These are phyloP conservation scores for Silene conica DNA, from an alignment of 148 eudicot species.

Conservation along the genomic window DNA sequence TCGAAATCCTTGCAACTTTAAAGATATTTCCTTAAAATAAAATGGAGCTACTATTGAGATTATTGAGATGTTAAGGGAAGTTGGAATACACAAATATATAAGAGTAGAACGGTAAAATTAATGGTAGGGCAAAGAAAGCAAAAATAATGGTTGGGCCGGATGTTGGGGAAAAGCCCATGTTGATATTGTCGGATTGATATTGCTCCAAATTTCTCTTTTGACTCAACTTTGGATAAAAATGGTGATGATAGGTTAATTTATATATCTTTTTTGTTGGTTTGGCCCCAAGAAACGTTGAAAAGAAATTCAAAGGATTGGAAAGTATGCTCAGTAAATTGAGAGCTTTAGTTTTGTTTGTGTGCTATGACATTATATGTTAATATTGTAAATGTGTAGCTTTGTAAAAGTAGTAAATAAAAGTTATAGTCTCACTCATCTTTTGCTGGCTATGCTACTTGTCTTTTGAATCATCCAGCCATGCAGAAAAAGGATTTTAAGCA, in stretches of 20 bases:
- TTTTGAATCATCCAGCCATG: constrained; percentile 21
- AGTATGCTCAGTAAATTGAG: constrained; percentile 15
- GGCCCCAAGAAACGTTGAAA: constrained; percentile 23
- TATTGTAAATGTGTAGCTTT: constrained; percentile 18
- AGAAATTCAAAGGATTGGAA: constrained; percentile 26
- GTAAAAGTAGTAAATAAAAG: constrained; percentile 28
- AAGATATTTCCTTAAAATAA: not conserved
- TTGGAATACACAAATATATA: constrained; percentile 15
- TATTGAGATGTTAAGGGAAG: not conserved
- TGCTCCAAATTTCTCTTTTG: constrained; percentile 30
- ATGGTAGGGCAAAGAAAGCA: constrained; percentile 1
- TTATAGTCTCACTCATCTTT: constrained; percentile 7
- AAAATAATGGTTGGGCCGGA: constrained; percentile 16
- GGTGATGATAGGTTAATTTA: constrained; percentile 10
- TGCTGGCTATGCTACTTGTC: not conserved
- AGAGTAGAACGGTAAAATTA: constrained; percentile 8
- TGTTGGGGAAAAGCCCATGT: constrained; percentile 21
- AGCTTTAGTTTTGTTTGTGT: constrained; percentile 24
- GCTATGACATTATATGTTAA: not conserved
- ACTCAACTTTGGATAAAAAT: constrained; percentile 29
- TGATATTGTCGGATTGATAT: constrained; percentile 27
- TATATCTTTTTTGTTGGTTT: not conserved
- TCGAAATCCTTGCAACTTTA: no score
- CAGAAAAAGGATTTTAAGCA: constrained; percentile 1
- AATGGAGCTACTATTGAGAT: not conserved